Conservation (phyloP, 805 yeast species). For the Candida easanensis region DNA sequence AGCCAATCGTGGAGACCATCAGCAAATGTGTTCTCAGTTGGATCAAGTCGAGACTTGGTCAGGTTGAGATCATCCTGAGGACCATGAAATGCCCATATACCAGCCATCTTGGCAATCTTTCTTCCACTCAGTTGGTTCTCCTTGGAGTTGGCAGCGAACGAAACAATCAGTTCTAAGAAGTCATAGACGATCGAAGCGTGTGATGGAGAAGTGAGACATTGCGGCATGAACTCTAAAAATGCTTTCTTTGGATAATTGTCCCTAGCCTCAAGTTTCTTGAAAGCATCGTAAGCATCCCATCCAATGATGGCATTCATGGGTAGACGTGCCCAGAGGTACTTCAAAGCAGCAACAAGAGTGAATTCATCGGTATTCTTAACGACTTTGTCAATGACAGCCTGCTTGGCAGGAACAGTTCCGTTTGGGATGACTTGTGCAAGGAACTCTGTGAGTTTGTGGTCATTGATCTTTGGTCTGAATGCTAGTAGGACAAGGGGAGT, state of each 20-base stretch:
- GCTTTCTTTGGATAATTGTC: conserved; percentile 69
- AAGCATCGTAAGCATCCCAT: conserved; percentile 78
- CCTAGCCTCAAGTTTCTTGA: conserved; percentile 60
- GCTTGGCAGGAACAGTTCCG: conserved; percentile 46
- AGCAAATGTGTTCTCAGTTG: conserved; percentile 42
- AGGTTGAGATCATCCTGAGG: conserved; percentile 23
- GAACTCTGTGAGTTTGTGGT: conserved; percentile 54
- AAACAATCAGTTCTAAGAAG: conserved; percentile 75
- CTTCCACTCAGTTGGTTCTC: conserved; percentile 77
- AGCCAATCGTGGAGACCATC: conserved; percentile 78
- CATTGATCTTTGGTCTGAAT: conserved; percentile 67
- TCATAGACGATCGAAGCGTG: conserved; percentile 90
- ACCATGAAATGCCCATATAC: conserved; percentile 82
- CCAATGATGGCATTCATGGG: conserved; percentile 80
- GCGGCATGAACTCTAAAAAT: conserved; percentile 79
- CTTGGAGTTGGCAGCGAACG: conserved; percentile 75
- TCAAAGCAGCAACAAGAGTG: conserved; percentile 69
- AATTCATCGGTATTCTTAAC: conserved; percentile 59
- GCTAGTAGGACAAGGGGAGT: conserved; percentile 77
- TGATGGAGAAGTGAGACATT: conserved; percentile 75
- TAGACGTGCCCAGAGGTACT: conserved; percentile 83
- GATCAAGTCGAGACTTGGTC: conserved; percentile 24
- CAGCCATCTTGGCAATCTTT: conserved; percentile 77
- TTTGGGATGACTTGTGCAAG: conserved; percentile 56
- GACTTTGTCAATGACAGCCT: conserved; percentile 40